These are phyloP conservation scores for Barnettozyma pratensis DNA, from an alignment of 805 yeast species.

Conservation along the genomic window DNA sequence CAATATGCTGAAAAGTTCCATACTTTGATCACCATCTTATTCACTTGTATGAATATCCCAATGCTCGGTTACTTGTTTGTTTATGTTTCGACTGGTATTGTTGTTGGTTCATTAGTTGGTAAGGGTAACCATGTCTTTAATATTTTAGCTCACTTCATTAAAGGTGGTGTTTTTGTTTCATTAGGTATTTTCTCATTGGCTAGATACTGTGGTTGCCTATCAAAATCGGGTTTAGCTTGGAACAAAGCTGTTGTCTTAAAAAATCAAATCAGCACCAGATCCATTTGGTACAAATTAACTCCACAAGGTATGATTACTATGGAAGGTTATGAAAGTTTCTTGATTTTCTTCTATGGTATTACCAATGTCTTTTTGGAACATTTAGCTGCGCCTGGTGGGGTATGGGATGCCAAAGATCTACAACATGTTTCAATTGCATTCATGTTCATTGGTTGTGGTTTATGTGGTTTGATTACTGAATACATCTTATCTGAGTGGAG, in stretches of 20 bases:
- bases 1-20: constrained; percentile 20
- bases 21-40: constrained; percentile 30
- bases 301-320: constrained; percentile 57
- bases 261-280: constrained; percentile 22
- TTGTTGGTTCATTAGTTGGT: constrained; percentile 69
- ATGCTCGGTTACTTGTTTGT: constrained; percentile 54
- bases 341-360: constrained; percentile 82
- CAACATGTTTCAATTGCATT: constrained; percentile 91
- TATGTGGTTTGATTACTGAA: constrained; percentile 85
- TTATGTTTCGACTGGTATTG: constrained; percentile 49
- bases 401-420: constrained; percentile 84
- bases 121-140: constrained; percentile 65
- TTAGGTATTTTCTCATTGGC: constrained; percentile 79
- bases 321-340: constrained; percentile 77
- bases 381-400: constrained; percentile 70
- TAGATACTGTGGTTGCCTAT: constrained; percentile 80
- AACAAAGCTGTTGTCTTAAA: constrained; percentile 40
- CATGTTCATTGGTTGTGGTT: constrained; percentile 86
- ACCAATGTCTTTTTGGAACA: constrained; percentile 92
- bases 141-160: constrained; percentile 89
- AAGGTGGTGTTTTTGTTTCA: constrained; percentile 83
- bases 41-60: constrained; percentile 55
- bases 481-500: constrained; percentile 60
- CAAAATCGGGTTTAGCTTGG: constrained; percentile 87
- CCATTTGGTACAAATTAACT: constrained; percentile 23